These are phyloP conservation scores for Talaromyces sp. DNA, from an alignment of 2,329 filamentous ascomycete species.

Conservation along the genomic window DNA sequence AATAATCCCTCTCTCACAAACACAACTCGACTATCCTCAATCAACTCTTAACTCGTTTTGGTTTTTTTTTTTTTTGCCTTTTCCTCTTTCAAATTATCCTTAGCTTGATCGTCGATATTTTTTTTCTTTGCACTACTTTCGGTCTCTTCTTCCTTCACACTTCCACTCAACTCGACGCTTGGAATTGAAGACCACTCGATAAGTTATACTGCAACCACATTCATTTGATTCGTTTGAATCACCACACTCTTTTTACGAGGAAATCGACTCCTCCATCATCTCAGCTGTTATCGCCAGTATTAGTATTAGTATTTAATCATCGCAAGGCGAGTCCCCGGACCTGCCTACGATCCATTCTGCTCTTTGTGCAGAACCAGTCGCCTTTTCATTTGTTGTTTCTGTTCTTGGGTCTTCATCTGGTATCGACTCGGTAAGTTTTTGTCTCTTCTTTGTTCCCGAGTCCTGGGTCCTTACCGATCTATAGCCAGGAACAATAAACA, in stretches of 20 bases:
- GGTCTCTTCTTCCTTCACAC: not conserved
- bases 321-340: not conserved
- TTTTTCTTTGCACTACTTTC: not conserved
- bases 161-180: no score
- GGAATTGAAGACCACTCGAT: no score
- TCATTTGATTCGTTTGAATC: not conserved
- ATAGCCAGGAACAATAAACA: constrained; percentile 1
- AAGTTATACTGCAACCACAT: not conserved
- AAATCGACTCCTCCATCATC: not conserved
- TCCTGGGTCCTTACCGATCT: not conserved
- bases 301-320: constrained; percentile 12
- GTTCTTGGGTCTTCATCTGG: constrained; percentile 4
- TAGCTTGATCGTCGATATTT: not conserved
- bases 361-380: not conserved
- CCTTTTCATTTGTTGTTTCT: not conserved
- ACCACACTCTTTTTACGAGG: not conserved
- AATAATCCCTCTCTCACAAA: constrained; percentile 4
- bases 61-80: constrained; percentile 1
- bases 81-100: not conserved
- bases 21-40: not conserved
- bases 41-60: constrained; percentile 1
- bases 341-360: not conserved
- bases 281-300: not conserved
- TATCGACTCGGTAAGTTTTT: constrained; percentile 1
- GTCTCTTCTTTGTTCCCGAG: not conserved